These are phyloP conservation scores for Xylaria sp. DNA, from an alignment of 2,329 filamentous ascomycete species.

Conservation along the genomic window DNA sequence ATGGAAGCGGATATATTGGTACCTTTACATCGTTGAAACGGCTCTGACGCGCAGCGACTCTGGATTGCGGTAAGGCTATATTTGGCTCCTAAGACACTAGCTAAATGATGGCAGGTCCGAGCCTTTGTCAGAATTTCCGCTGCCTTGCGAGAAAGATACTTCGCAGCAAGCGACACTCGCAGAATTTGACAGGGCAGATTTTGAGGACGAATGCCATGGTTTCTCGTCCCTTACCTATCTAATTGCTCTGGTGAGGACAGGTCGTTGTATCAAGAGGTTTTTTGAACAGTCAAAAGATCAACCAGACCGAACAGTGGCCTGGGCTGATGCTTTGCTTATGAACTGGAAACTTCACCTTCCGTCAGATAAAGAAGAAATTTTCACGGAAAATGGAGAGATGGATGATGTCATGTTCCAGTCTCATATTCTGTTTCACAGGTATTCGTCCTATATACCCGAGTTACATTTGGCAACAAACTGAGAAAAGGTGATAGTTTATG, in stretches of 20 bases:
- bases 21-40: slow-evolving; percentile 6
- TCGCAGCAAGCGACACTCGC: not conserved
- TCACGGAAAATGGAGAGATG: not conserved
- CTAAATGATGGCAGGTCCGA: slow-evolving; percentile 9
- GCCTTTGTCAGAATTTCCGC: not conserved
- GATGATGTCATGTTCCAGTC: slow-evolving; percentile 12
- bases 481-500: not conserved
- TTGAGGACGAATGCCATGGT: not conserved
- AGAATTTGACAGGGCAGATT: not conserved
- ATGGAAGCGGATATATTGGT: slow-evolving; percentile 11
- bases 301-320: not conserved
- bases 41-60: not conserved
- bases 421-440: slow-evolving; percentile 11
- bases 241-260: not conserved
- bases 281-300: slow-evolving; percentile 3
- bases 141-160: not conserved
- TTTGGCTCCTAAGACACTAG: not conserved
- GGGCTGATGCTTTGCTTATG: slow-evolving; percentile 9
- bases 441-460: not conserved
- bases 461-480: not conserved
- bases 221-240: slow-evolving; percentile 9
- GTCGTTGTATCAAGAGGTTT: slow-evolving; percentile 1
- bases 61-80: not conserved
- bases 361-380: slow-evolving; percentile 2
- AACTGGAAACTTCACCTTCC: slow-evolving; percentile 14